Percentiles rank a stretch among this genome's conserved stretches.
These are phyloP conservation scores for Neurospora sublineolata DNA, from an alignment of 495 filamentous ascomycete species.

Conservation along the genomic window DNA sequence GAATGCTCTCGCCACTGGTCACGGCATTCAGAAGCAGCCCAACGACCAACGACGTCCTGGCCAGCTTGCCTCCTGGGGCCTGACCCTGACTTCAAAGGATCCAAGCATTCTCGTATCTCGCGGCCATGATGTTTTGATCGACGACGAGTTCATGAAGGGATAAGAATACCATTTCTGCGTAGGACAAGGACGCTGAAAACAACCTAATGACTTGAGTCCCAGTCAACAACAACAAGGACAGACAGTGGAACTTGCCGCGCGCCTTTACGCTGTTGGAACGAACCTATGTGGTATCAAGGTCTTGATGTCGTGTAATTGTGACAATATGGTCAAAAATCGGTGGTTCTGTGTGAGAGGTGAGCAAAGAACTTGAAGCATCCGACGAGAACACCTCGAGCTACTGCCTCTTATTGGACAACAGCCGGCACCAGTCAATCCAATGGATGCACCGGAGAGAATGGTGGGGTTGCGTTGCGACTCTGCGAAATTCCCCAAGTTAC, in stretches of 20 bases:
- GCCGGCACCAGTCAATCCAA: not conserved
- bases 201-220: not conserved
- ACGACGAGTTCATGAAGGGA: not conserved
- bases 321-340: not conserved
- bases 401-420: not conserved
- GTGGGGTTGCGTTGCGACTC: not conserved
- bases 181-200: not conserved
- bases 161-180: not conserved
- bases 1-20: not conserved
- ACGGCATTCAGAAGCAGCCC: not conserved
- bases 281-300: not conserved
- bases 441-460: not conserved
- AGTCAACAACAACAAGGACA: not conserved
- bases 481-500: not conserved
- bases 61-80: not conserved
- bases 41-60: not conserved
- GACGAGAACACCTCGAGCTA: not conserved
- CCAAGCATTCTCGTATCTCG: not conserved
- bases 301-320: not conserved
- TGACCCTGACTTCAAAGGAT: not conserved
- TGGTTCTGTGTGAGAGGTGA: not conserved
- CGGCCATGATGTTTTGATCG: not conserved
- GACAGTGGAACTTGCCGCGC: not conserved
- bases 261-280: not conserved
- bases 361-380: not conserved